A percentile compares a stretch with the other conserved stretches of the same genome.
Evolutionary conservation across 73 alveolate genomes (phyloP).

Genomic region (Urostyla sp.): DNA sequence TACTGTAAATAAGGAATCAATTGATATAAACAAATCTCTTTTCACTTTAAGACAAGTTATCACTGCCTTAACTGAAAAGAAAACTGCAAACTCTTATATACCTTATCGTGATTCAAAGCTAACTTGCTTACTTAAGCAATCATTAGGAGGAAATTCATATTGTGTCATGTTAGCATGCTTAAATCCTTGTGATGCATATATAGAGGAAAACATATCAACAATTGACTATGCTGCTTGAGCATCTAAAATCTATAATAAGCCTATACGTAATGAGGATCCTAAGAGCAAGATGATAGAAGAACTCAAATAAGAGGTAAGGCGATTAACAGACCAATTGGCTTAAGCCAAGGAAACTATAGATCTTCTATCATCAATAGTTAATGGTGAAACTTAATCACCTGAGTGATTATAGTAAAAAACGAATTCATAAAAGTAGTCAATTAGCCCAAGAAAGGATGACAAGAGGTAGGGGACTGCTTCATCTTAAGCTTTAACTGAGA

Average conservation of each 20-base stretch:
- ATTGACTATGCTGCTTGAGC: slow-evolving; percentile 96
- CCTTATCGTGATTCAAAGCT: slow-evolving; percentile 98
- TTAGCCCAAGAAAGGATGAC: neutral
- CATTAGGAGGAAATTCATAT: slow-evolving; percentile 96
- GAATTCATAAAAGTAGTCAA: neutral
- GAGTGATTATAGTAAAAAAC: too few species aligned
- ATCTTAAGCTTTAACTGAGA: slow-evolving; percentile 1
- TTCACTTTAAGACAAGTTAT: slow-evolving; percentile 93
- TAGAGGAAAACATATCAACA: slow-evolving; percentile 95
- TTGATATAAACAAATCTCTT: slow-evolving; percentile 92
- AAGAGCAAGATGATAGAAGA: slow-evolving; percentile 69
- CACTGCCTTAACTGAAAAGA: slow-evolving; percentile 86
- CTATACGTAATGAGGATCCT: slow-evolving; percentile 92
- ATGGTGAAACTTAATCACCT: too few species aligned
- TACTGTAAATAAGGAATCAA: slow-evolving; percentile 85
- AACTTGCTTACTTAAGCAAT: slow-evolving; percentile 91
- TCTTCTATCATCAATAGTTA: slow-evolving; percentile 1
- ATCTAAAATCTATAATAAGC: slow-evolving; percentile 87
- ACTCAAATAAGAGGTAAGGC: slow-evolving; percentile 52
- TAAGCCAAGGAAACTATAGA: slow-evolving; percentile 51
- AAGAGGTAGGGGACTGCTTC: slow-evolving; percentile 47
- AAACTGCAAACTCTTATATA: slow-evolving; percentile 51
- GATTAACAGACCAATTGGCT: slow-evolving; percentile 23
- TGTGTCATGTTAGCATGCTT: slow-evolving; percentile 98
- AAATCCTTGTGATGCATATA: slow-evolving; percentile 85